These are phyloP conservation scores for Eucalyptus sp. DNA, from an alignment of 345 rosid genomes.

Conservation along the genomic window DNA sequence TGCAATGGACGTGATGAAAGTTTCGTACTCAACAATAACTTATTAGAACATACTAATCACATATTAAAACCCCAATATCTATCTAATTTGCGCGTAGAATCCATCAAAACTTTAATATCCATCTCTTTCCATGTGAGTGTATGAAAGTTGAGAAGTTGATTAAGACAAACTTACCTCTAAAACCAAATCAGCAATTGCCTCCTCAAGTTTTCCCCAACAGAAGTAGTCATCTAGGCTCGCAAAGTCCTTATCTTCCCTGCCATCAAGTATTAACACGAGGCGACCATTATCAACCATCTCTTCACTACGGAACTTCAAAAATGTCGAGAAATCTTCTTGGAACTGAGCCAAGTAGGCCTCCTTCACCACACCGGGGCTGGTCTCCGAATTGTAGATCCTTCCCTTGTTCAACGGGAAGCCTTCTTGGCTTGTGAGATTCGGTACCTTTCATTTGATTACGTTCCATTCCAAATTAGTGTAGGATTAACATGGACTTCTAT, in stretches of 20 bases:
- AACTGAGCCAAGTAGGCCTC: conserved; percentile 8
- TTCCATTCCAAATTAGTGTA: background rate
- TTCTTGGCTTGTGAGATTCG: background rate
- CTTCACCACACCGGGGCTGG: background rate
- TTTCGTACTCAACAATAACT: background rate
- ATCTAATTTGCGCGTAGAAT: background rate
- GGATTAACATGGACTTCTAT: background rate
- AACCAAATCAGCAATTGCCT: conserved; percentile 1
- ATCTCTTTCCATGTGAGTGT: background rate
- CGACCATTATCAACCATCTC: conserved; percentile 7
- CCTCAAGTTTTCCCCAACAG: background rate
- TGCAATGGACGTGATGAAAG: background rate
- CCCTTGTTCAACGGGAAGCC: conserved; percentile 8
- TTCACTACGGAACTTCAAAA: background rate
- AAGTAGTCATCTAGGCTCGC: background rate
- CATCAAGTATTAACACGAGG: background rate
- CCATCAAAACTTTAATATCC: background rate
- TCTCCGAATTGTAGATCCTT: background rate
- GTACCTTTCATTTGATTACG: background rate
- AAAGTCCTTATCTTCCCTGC: background rate
- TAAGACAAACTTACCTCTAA: background rate
- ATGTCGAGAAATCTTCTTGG: background rate
- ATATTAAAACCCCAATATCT: background rate
- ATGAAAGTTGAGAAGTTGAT: background rate
- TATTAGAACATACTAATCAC: background rate